phyloP scores from a whole-genome alignment of 2,329 filamentous ascomycete species.

The Botrytis galanthina region DNA sequence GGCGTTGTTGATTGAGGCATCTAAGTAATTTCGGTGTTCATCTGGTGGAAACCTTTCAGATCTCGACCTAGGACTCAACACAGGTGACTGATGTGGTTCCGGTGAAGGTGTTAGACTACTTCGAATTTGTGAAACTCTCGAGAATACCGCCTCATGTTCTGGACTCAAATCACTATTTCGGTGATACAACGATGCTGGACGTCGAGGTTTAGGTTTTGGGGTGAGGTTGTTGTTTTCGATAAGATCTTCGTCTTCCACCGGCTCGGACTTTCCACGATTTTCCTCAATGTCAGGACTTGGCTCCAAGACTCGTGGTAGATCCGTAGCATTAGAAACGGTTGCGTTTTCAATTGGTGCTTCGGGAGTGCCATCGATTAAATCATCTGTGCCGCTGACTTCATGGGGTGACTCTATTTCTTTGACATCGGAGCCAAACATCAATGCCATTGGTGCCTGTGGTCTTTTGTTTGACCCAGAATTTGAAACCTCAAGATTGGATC shows the following conservation, averaged over 20 bases:
- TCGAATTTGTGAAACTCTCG: slow-evolving; percentile 15
- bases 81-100: slow-evolving; percentile 1
- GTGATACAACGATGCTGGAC: slow-evolving; percentile 2
- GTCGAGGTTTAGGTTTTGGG: neutral
- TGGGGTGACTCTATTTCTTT: slow-evolving; percentile 19
- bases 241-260: neutral
- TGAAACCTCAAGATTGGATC: neutral
- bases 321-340: slow-evolving; percentile 16
- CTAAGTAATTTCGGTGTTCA: slow-evolving; percentile 9
- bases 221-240: neutral
- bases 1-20: slow-evolving; percentile 11
- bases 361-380: slow-evolving; percentile 16
- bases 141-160: slow-evolving; percentile 20
- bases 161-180: slow-evolving; percentile 9
- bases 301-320: slow-evolving; percentile 3
- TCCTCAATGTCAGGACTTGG: neutral
- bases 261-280: neutral
- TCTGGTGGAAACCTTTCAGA: slow-evolving; percentile 3
- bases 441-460: slow-evolving; percentile 3
- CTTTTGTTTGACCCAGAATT: neutral
- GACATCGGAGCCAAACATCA: neutral
- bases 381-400: slow-evolving; percentile 21
- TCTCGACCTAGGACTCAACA: neutral
- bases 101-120: slow-evolving; percentile 1
- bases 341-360: neutral